Evolutionary conservation across 2,329 filamentous ascomycete species (phyloP), one percentile per base, ranked within the genome.

Genomic region (Monilinia aucupariae): DNA sequence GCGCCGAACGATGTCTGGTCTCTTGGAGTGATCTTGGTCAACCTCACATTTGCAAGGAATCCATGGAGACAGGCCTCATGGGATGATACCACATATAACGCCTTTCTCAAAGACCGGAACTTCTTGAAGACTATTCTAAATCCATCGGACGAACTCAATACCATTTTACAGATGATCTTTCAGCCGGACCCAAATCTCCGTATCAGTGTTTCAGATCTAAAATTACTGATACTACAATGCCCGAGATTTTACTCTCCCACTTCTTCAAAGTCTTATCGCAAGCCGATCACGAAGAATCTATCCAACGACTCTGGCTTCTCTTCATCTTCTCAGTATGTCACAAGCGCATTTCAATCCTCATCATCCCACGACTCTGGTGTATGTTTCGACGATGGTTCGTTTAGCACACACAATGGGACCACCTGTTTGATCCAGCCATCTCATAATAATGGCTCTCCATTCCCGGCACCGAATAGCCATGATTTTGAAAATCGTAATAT

Each of bases 1-100:
- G 92, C 91, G 59, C 90, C 93, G 64, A 99, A 97, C 79, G 94
- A 99, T 77, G 87, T 97, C 71, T 99, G 94, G 94, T 93, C 90
- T 73, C 84, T 99, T n/a, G 94, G 94, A 70, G 93, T 99, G 60
- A 96, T 99, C 74, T 83, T 99, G 65, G 92, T 99, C 71, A 99
- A 99, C 80, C 82, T 99, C 69, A 96, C 92, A 59, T 99, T 94
- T 78, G 94, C 94, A 74, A 91, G 94, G 75, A 99, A 99, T 78
- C 94, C 94, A 64, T 99, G 94, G 94, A 97, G 97, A 80, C 89
- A 94, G 75, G 94, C 94, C 66, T 96, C 92, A 15, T 81, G 86
- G 70, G 91, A 96, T 76, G 94, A 99, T 77, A 91, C 91, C 68
- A 97, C 94, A 52, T 99, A 97, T 83, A 86, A 89, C 72, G 92